phyloP scores from a whole-genome alignment of 164 flowering plant genomes.

The Vitis labrusca region DNA sequence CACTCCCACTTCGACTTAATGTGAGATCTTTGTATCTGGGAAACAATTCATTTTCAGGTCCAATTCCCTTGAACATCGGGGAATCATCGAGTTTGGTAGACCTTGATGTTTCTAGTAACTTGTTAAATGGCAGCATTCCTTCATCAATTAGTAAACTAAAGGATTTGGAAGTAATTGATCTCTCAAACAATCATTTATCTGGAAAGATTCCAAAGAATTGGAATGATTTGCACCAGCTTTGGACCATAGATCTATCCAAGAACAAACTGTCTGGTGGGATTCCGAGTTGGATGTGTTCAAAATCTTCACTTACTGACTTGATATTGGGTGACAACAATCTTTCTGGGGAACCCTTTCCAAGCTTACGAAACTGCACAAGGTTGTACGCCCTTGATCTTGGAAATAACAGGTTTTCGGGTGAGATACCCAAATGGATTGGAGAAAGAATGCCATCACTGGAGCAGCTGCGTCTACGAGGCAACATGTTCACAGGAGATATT shows the following conservation, averaged over 20 bases:
- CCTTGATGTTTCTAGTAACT: constrained; percentile 17
- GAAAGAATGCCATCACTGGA: neutral
- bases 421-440: constrained; percentile 25
- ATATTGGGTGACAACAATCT: constrained; percentile 21
- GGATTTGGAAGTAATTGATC: constrained; percentile 2
- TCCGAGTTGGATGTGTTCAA: constrained; percentile 23
- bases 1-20: constrained; percentile 11
- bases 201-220: constrained; percentile 28
- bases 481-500: constrained; percentile 18
- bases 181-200: constrained; percentile 19
- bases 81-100: neutral
- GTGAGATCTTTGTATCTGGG: neutral
- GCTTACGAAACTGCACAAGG: constrained; percentile 17
- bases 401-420: constrained; percentile 23
- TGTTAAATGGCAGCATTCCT: constrained; percentile 29
- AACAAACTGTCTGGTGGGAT: constrained; percentile 34
- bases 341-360: constrained; percentile 21
- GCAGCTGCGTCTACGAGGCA: constrained; percentile 10
- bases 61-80: constrained; percentile 17
- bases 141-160: constrained; percentile 1
- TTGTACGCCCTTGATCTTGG: constrained; percentile 22
- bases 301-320: constrained; percentile 5
- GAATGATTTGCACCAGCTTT: neutral
- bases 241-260: constrained; percentile 12
- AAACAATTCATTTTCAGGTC: constrained; percentile 18